A percentile compares a stretch with the other conserved stretches of the same genome.
Evolutionary conservation across 73 alveolate genomes (phyloP).

Genomic region (Symbiodinium pilosum): DNA sequence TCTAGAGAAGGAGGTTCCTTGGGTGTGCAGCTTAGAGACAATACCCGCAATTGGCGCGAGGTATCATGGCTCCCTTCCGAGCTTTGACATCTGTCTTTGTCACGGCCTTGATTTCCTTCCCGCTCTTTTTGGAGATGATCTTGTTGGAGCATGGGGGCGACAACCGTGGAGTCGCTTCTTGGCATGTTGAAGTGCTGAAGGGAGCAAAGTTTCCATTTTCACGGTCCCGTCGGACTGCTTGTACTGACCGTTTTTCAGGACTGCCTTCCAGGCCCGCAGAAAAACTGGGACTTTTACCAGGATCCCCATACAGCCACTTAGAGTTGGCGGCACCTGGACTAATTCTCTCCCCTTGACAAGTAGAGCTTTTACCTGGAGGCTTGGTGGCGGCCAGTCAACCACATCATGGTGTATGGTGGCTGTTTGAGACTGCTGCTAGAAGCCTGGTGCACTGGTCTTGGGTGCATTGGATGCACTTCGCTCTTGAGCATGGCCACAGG

Average conservation of each 20-base stretch:
- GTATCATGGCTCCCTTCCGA: neutral
- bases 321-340: neutral
- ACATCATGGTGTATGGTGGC: neutral
- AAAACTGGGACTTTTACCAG: neutral
- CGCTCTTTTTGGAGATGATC: neutral
- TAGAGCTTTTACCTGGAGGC: neutral
- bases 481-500: neutral
- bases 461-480: neutral
- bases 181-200: neutral
- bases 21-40: neutral
- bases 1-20: too few relatives aligned
- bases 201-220: too few relatives aligned
- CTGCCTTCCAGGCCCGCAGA: too few relatives aligned
- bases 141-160: neutral
- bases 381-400: constrained; percentile 1
- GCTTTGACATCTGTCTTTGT: neutral
- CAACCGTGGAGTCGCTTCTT: neutral
- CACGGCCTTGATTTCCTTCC: neutral
- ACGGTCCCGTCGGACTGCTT: too few relatives aligned
- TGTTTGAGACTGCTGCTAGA: neutral
- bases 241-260: too few relatives aligned
- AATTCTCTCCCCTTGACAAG: neutral
- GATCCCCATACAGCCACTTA: too few relatives aligned
- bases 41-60: neutral
- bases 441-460: constrained; percentile 3